Base-by-base conservation (phyloP, 768 basidiomycete genomes). In the Rhodotorula sphaerocarpa region DNA sequence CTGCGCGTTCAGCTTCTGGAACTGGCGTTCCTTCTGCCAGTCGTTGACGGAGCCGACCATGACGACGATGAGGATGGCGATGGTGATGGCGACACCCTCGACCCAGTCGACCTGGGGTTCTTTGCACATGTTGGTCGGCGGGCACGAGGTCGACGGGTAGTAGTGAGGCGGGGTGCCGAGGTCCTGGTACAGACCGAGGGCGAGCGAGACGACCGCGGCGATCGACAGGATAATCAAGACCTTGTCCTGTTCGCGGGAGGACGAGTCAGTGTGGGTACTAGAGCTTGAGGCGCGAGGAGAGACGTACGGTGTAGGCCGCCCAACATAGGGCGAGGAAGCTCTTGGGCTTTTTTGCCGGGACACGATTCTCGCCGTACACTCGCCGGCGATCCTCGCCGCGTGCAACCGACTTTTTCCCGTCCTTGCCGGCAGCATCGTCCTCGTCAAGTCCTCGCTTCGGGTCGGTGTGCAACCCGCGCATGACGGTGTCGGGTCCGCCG, bases 11-110 rank as follows among this genome's bases (percentile, higher is more conserved):
- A 99, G 81, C 25, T 79, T 80, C 71, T 86, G 84, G 79, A 99
- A 99, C 76, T 97, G 95, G 3, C 85, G 84, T 75, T 99, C 95
- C 76, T 97, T 97, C 76, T 96, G 91, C 86, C 88, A 99, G 76
- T 99, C 95, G 72, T 96, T 97, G 47, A 96, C 69, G 18, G 91
- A 90, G 34, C 93, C 93, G 59, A 99, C 93, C 46, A 90, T 71
- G 60, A 77, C 79, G 74, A 81, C 79, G 63, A 81, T 79, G 52
- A 77, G 56, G 66, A 81, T 78, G 33, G 80, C 80, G 63, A 78
- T 73, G 46, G 79, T 74, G 73, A 81, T 81, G 54, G 79, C 79
- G 41, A 73, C 79, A 64, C 79, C 93, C 78, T 97, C 93, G 0
- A 99, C 91, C 93, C 93, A 96, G 71, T 96, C 91, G 21, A 97